These are phyloP conservation scores for Penstemon barbatus DNA, from an alignment of 257 asterid species.

Conservation along the genomic window DNA sequence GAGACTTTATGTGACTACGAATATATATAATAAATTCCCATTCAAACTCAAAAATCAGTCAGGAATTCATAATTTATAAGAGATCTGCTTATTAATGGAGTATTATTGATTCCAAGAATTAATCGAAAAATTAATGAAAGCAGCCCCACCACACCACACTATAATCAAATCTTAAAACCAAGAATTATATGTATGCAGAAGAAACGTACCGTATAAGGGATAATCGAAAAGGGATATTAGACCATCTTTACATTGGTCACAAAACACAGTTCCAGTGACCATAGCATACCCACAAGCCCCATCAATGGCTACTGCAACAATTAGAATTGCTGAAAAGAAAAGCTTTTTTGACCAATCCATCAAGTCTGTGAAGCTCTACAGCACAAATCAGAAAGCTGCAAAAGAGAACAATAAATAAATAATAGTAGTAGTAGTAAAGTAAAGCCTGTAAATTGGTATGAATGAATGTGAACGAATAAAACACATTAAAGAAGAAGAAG, in stretches of 20 bases:
- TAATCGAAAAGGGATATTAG: conserved; percentile 73
- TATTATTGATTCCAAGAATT: no score
- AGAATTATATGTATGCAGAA: not conserved
- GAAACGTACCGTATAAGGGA: conserved; percentile 59
- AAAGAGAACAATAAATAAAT: not conserved
- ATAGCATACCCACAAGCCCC: conserved; percentile 53
- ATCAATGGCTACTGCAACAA: conserved; percentile 48
- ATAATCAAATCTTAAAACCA: no score
- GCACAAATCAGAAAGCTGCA: conserved; percentile 14
- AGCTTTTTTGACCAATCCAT: conserved; percentile 57
- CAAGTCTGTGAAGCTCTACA: conserved; percentile 10
- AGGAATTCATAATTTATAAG: no score
- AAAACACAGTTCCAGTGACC: conserved; percentile 84
- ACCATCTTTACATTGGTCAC: conserved; percentile 97
- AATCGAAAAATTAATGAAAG: no score
- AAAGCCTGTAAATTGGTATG: conserved; percentile 25
- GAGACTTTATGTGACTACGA: no score
- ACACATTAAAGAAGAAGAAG: not conserved
- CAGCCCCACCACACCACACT: no score
- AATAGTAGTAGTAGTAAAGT: conserved; percentile 18
- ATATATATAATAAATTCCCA: no score
- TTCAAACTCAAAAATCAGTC: no score
- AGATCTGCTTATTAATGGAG: no score
- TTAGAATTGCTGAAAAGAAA: conserved; percentile 48
- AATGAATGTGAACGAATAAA: conserved; percentile 32